Conservation (phyloP, 1,284 basidiomycete species). For the Calocybe gambosa region DNA sequence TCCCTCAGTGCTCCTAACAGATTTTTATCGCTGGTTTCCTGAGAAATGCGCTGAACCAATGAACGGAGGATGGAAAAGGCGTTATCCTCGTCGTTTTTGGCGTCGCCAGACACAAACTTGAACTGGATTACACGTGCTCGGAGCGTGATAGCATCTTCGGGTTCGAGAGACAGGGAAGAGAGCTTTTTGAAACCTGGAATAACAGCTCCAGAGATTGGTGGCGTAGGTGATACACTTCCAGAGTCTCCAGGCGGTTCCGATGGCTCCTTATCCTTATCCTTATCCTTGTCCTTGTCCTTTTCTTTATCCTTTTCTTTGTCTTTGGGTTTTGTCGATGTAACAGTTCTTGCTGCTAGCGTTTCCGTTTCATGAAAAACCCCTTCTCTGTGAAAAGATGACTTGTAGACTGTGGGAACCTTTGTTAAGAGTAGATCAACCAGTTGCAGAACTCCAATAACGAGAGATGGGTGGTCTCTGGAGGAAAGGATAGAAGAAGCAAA, state of each 20-base stretch:
- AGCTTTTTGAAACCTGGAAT: conserved; percentile 65
- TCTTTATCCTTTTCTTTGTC: conserved; percentile 42
- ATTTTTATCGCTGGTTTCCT: conserved; percentile 57
- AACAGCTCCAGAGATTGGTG: conserved; percentile 32
- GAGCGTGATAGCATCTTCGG: conserved; percentile 86
- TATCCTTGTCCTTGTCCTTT: conserved; percentile 42
- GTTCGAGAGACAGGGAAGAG: conserved; percentile 62
- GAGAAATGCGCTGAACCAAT: conserved; percentile 57
- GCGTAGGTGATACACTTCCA: conserved; percentile 25
- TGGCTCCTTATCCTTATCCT: conserved; percentile 34
- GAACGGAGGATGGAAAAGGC: conserved; percentile 60
- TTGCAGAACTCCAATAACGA: conserved; percentile 84
- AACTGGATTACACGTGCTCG: conserved; percentile 82
- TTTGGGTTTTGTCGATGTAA: conserved; percentile 52
- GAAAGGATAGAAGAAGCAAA: conserved; percentile 91
- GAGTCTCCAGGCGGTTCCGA: conserved; percentile 29
- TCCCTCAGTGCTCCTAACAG: conserved; percentile 61
- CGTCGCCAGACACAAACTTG: conserved; percentile 61
- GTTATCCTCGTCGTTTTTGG: conserved; percentile 55
- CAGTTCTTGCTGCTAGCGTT: conserved; percentile 54
- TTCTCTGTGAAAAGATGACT: conserved; percentile 83
- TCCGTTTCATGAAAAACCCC: conserved; percentile 94
- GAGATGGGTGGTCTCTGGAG: conserved; percentile 79
- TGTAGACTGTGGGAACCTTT: conserved; percentile 80
- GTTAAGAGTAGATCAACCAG: conserved; percentile 82